Base-by-base conservation (phyloP, 2,329 filamentous ascomycete genomes). In the Ophiostoma montium region DNA sequence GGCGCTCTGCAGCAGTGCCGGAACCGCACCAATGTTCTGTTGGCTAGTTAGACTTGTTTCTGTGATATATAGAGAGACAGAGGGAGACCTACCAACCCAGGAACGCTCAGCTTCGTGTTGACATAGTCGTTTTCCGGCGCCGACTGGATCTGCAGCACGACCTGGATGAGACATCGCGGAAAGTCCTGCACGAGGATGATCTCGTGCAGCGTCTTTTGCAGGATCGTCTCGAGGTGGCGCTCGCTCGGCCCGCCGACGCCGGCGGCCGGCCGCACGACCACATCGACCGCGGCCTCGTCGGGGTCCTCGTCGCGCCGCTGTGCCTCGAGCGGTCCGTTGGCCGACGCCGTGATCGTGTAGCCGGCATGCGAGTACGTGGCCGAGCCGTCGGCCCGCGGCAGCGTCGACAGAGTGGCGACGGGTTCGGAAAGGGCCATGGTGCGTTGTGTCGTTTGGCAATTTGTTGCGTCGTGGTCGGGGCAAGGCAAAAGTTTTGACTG, bases 241-340 rank as follows among this genome's bases (percentile, higher is more conserved):
- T 89, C 84, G 54, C 82, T 76, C 16, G 84, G 83, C 49, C 78
- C 84, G 70, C 85, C 87, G 42, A 92, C 81, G 15, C 89, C 89
- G 55, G 83, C 80, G 33, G 84, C 82, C 45, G 90, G 90, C 63
- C 92, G 80, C 55, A 98, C 78, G 62, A 90, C 80, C 51, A 98
- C 86, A 65, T 96, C 92, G 56, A 98, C 72, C 46, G 83, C 78
- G 27, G 90, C 87, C 68, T 95, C 88, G 65, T 94, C 89, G 8
- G 92, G 84, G 56, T 92, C 78, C 64, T 96, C 87, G 62, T 98
- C 90, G 59, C 86, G 80, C 59, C 89, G 78, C 57, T 81, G 80
- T 15, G 90, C 86, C 68, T 98, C 92, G 57, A 96, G 78, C 15
- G 92, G 92, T 0, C 90, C 92, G 65, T 95, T 96, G 56, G 94